phyloP scores from a whole-genome alignment of 129 eudicot genomes.

The Artemisia annua region DNA sequence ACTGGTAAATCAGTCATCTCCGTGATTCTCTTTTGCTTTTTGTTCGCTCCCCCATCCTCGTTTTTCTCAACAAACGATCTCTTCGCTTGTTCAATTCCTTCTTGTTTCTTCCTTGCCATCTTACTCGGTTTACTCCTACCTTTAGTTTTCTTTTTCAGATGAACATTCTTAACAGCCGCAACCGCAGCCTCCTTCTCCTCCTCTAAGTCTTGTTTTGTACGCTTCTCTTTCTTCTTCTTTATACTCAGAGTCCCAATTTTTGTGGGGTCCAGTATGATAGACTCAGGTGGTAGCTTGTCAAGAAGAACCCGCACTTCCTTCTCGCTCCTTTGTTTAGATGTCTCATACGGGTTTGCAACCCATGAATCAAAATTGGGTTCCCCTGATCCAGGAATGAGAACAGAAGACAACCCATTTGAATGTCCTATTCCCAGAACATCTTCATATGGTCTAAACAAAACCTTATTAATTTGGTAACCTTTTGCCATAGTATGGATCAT shows the following conservation, averaged over 20 bases:
- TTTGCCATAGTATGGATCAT: constrained; percentile 78
- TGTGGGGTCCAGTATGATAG: constrained; percentile 85
- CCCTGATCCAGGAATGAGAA: constrained; percentile 88
- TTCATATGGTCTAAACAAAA: constrained; percentile 71
- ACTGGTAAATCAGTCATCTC: constrained; percentile 46
- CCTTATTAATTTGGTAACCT: constrained; percentile 67
- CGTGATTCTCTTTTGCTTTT: constrained; percentile 55
- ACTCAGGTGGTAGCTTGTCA: constrained; percentile 91
- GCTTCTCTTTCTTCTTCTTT: constrained; percentile 53
- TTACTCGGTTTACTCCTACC: constrained; percentile 86
- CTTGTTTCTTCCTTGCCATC: constrained; percentile 64
- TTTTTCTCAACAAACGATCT: constrained; percentile 53
- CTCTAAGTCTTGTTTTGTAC: constrained; percentile 49
- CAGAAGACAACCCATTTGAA: constrained; percentile 76
- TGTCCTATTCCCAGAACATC: constrained; percentile 86
- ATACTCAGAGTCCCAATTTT: constrained; percentile 67
- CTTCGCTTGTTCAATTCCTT: constrained; percentile 56
- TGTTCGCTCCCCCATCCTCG: constrained; percentile 38
- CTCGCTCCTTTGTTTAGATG: constrained; percentile 76
- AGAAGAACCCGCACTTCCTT: constrained; percentile 80
- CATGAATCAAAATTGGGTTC: constrained; percentile 93
- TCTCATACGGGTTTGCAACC: constrained; percentile 93
- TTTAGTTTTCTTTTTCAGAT: constrained; percentile 74
- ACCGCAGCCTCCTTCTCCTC: constrained; percentile 78
- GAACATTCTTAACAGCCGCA: constrained; percentile 49